Conservation (phyloP, 164 flowering plant species). For the Dillenia suffruticosa region DNA sequence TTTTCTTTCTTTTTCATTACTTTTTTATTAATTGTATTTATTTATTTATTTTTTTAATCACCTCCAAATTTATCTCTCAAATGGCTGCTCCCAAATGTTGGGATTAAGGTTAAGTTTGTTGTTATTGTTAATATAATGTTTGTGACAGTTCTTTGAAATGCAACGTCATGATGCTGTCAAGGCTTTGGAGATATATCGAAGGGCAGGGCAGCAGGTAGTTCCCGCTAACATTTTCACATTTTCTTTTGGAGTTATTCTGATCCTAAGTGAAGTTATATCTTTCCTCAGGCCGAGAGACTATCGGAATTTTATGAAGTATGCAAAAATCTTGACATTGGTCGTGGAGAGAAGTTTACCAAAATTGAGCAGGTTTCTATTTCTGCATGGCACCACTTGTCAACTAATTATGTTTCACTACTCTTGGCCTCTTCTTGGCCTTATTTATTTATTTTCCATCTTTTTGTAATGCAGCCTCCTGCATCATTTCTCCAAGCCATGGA, state of each 20-base stretch:
- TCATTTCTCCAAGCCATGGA: constrained; percentile 98
- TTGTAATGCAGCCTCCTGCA: constrained; percentile 72
- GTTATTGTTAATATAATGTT: no score
- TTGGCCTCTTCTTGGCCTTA: background rate
- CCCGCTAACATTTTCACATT: background rate
- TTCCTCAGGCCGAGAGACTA: constrained; percentile 68
- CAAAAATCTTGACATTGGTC: constrained; percentile 81
- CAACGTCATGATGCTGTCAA: constrained; percentile 79
- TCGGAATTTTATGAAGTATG: constrained; percentile 96
- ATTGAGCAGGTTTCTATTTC: constrained; percentile 78
- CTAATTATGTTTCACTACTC: background rate
- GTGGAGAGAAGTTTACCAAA: constrained; percentile 84
- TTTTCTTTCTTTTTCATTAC: no score
- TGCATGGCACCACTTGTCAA: background rate
- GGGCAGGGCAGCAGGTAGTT: constrained; percentile 82
- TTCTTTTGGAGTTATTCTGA: background rate
- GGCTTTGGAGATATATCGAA: constrained; percentile 84
- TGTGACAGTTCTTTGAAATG: constrained; percentile 95
- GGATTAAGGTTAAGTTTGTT: no score
- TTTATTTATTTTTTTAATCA: background rate
- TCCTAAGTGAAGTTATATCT: background rate
- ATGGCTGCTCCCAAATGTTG: no score
- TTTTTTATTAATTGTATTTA: background rate
- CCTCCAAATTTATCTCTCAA: no score
- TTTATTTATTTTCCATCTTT: constrained; percentile 5